Conservation (phyloP, 208 protist genomes). For the Trypanosoma melophagium region DNA sequence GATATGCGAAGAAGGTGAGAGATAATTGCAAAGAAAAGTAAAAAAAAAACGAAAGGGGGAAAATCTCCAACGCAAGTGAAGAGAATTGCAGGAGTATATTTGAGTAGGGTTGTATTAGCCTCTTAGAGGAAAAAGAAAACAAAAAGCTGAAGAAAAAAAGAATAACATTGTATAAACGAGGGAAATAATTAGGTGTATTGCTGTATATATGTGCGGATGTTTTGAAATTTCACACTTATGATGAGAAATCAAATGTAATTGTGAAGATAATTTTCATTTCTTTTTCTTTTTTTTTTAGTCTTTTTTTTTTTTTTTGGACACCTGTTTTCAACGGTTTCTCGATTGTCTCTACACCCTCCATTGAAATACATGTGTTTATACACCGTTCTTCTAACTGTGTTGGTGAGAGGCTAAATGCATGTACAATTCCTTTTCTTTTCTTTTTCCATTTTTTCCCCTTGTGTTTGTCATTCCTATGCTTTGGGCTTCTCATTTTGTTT, state of each 20-base stretch:
- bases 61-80: too few relatives aligned
- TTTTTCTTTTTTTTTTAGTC: conserved; percentile 2
- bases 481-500: neutral
- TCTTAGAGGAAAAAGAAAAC: neutral
- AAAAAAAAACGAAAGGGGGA: neutral
- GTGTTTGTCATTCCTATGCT: too few relatives aligned
- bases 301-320: neutral
- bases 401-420: too few relatives aligned
- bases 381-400: neutral
- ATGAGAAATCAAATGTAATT: neutral
- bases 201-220: too few relatives aligned
- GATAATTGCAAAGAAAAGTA: neutral
- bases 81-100: neutral
- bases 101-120: neutral
- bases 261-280: neutral
- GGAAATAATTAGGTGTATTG: too few relatives aligned
- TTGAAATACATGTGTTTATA: neutral
- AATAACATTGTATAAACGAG: too few relatives aligned
- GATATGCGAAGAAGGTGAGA: neutral
- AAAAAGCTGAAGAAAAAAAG: neutral
- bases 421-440: too few relatives aligned
- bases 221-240: neutral
- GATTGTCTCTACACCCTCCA: neutral
- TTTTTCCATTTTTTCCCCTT: neutral
- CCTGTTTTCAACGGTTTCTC: neutral